These are phyloP conservation scores for Fusarium sp. DNA, from an alignment of 2,329 filamentous ascomycete genomes.

Conservation along the genomic window DNA sequence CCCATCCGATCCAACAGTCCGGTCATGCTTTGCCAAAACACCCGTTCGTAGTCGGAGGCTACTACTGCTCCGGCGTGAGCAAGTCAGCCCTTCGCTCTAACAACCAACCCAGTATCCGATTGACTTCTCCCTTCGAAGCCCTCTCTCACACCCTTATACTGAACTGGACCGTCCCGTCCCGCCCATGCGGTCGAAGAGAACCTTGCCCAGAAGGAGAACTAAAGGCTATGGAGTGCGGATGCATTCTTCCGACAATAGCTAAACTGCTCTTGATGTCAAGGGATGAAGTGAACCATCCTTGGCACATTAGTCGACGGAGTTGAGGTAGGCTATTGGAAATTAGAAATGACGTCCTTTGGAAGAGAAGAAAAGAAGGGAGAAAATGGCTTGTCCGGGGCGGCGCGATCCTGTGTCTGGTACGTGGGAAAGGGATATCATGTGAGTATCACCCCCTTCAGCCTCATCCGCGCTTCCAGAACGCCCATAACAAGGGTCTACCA, in stretches of 20 bases:
- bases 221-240: background rate
- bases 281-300: conserved; percentile 22
- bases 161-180: conserved; percentile 35
- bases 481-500: background rate
- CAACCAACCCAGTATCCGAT: background rate
- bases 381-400: conserved; percentile 29
- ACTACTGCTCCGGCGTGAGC: conserved; percentile 7
- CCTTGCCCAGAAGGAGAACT: background rate
- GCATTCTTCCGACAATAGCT: conserved; percentile 4
- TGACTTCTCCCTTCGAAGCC: background rate
- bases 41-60: background rate
- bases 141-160: conserved; percentile 7
- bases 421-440: conserved; percentile 18
- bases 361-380: conserved; percentile 12
- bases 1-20: background rate
- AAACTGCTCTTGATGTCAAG: conserved; percentile 12
- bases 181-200: conserved; percentile 14
- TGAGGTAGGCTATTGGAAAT: background rate
- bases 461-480: conserved; percentile 36
- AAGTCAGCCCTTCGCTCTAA: background rate
- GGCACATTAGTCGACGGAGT: conserved; percentile 23
- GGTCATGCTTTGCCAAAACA: conserved; percentile 1
- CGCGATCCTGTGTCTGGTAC: conserved; percentile 35
- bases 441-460: conserved; percentile 18
- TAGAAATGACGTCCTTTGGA: conserved; percentile 7